Evolutionary conservation across 148 eudicot genomes (phyloP).

Genomic region (Fagopyrum esculentum): DNA sequence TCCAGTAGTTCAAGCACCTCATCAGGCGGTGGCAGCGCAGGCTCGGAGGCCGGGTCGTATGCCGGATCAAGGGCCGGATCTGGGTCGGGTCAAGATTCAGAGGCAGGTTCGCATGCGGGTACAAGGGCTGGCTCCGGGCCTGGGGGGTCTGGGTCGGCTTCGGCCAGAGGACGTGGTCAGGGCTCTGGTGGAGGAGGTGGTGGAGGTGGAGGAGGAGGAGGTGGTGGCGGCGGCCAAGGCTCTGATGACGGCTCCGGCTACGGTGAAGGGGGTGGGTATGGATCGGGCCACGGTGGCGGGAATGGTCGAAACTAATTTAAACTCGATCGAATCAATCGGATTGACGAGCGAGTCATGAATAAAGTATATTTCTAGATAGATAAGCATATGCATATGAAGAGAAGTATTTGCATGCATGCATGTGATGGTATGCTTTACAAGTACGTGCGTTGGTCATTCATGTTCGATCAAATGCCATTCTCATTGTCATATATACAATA

Average conservation of each 20-base stretch:
- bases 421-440: background rate
- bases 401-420: background rate
- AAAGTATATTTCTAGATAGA: background rate
- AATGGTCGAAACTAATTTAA: background rate
- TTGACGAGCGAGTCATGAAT: background rate
- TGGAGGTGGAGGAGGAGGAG: conserved; percentile 6
- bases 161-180: conserved; percentile 14
- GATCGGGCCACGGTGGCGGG: conserved; percentile 16
- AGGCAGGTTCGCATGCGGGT: conserved; percentile 62
- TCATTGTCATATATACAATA: background rate
- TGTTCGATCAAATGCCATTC: background rate
- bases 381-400: background rate
- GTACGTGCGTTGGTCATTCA: background rate
- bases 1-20: conserved; percentile 24
- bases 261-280: conserved; percentile 12
- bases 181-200: conserved; percentile 11
- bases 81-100: conserved; percentile 36
- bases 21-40: conserved; percentile 11
- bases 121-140: conserved; percentile 31
- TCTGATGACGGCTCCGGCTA: conserved; percentile 11
- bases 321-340: background rate
- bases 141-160: conserved; percentile 6
- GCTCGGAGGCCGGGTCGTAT: conserved; percentile 32
- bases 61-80: conserved; percentile 37
- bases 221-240: background rate